These are phyloP conservation scores for Thermothelomyces thermophilus DNA, from an alignment of 2,329 filamentous ascomycete species.

Conservation along the genomic window DNA sequence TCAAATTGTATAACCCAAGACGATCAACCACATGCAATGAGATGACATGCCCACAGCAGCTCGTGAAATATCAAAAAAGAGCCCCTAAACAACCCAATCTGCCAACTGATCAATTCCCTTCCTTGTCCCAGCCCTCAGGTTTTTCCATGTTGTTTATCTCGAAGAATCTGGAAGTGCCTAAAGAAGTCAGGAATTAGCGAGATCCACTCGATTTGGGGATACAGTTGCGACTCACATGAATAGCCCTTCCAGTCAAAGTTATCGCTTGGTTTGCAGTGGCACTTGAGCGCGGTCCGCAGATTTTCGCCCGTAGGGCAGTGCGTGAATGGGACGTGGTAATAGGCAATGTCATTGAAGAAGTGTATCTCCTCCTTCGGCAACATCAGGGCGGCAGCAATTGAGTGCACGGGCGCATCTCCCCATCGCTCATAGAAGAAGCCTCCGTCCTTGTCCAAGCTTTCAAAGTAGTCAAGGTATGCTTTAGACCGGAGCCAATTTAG, in stretches of 20 bases:
- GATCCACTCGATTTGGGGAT: background rate
- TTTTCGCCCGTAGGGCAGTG: constrained; percentile 93
- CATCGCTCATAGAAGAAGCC: constrained; percentile 99
- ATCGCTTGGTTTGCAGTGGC: constrained; percentile 88
- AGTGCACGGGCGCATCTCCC: constrained; percentile 96
- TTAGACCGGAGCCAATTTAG: constrained; percentile 88
- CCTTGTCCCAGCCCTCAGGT: constrained; percentile 76
- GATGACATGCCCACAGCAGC: constrained; percentile 11
- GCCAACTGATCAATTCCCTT: constrained; percentile 34
- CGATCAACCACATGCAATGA: background rate
- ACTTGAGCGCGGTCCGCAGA: constrained; percentile 74
- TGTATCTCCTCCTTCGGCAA: constrained; percentile 91
- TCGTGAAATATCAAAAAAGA: background rate
- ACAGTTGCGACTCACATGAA: constrained; percentile 64
- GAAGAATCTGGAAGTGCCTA: constrained; percentile 80
- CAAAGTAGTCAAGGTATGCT: constrained; percentile 86
- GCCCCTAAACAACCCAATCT: background rate
- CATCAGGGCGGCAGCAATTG: constrained; percentile 84
- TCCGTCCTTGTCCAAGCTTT: constrained; percentile 78
- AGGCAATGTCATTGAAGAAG: constrained; percentile 98
- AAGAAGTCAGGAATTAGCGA: background rate
- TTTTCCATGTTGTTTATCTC: constrained; percentile 75
- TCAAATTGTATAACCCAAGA: background rate
- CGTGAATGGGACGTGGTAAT: constrained; percentile 96
- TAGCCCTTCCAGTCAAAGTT: constrained; percentile 99